Conservation (phyloP, 2,329 filamentous ascomycete species). For the Diaporthe citriasiana region DNA sequence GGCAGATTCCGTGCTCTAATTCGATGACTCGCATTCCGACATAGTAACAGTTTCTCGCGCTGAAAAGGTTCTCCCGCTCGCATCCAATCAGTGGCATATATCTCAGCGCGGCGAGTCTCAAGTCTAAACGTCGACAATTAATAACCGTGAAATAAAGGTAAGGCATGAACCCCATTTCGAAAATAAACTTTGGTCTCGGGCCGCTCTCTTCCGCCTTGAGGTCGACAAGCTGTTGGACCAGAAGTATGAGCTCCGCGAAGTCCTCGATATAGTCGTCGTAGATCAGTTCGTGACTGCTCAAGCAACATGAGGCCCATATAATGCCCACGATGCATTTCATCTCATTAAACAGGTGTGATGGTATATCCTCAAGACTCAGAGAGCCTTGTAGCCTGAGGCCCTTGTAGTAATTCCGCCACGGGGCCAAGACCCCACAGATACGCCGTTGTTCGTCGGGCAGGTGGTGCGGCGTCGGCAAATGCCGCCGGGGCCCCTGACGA, state of each 20-base stretch:
- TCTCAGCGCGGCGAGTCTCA: conserved; percentile 55
- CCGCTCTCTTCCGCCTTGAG: conserved; percentile 39
- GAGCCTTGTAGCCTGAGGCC: not conserved
- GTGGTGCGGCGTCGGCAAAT: conserved; percentile 22
- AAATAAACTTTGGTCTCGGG: conserved; percentile 52
- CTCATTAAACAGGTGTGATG: conserved; percentile 40
- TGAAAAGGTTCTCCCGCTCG: conserved; percentile 58
- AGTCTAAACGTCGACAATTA: conserved; percentile 58
- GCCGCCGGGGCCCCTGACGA: conserved; percentile 22
- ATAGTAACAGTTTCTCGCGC: conserved; percentile 50
- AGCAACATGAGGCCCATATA: conserved; percentile 53
- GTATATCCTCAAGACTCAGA: not conserved
- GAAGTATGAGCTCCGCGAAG: conserved; percentile 56
- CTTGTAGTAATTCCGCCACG: conserved; percentile 24
- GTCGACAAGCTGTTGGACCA: conserved; percentile 45
- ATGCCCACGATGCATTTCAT: conserved; percentile 54
- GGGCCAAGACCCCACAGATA: not conserved
- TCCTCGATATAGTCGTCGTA: conserved; percentile 54
- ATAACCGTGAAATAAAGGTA: conserved; percentile 58
- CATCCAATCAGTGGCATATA: conserved; percentile 51
- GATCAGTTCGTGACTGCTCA: conserved; percentile 50
- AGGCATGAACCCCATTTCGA: conserved; percentile 59
- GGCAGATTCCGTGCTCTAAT: conserved; percentile 52
- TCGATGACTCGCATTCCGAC: conserved; percentile 52
- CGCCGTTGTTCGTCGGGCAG: conserved; percentile 32